Evolutionary conservation across 78 protist species (phyloP), one percentile per base, ranked within the genome.

Genomic region (Salpingoeca rosetta): DNA sequence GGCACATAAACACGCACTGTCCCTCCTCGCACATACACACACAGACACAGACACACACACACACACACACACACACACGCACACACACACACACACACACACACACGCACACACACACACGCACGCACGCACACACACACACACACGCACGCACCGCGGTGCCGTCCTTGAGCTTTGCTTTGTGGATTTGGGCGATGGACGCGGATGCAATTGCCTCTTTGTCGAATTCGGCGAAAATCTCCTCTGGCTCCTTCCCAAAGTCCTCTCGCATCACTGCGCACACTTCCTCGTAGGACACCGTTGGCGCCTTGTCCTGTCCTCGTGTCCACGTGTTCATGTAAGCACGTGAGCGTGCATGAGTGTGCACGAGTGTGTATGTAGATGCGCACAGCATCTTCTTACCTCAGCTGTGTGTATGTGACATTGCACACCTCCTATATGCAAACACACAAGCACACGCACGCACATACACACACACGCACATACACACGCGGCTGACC

Each of bases 111-210:
- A n/a, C n/a, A n/a, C n/a, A n/a, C n/a, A n/a, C n/a, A n/a, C n/a
- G n/a, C n/a, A n/a, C n/a, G n/a, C n/a, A n/a, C n/a, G n/a, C n/a
- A n/a, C n/a, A n/a, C n/a, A n/a, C n/a, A n/a, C n/a, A n/a, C n/a
- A n/a, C n/a, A n/a, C n/a, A n/a, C n/a, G n/a, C n/a, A n/a, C n/a
- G n/a, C n/a, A n/a, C n/a, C n/a, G 26, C 35, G 2, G 41, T 37
- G 41, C 86, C 86, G 73, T 76, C 86, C 28, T 11, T 76, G 27
- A 56, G 44, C 36, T 26, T 40, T 3, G 81, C 90, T 26, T 43
- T 1, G 79, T 87, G 85, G 25, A 87, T 86, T 81, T 91, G 92
- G 26, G 94, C 94, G 7, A 91, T 85, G 77, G 90, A 85, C 10
- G 94, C 94, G 2, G 84, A 12, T 22, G 89, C 89, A 1, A 87